Evolutionary conservation across 495 filamentous ascomycete species (phyloP).

Genomic region (Friedmanniomyces endolithicus): DNA sequence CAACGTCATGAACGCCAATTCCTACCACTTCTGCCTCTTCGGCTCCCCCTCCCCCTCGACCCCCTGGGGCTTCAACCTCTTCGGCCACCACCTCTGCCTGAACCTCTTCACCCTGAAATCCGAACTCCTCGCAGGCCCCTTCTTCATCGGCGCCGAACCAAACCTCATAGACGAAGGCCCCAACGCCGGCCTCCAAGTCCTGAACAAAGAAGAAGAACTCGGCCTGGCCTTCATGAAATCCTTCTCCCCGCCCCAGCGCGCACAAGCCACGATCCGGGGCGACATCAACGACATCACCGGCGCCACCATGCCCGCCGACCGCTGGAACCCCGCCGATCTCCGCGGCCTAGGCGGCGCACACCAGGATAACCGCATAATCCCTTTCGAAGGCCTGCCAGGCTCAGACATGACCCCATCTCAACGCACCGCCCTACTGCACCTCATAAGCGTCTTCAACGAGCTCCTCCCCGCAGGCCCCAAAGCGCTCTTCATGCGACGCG

Average conservation of each 20-base stretch:
- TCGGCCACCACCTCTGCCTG: slow-evolving; percentile 65
- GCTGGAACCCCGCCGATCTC: slow-evolving; percentile 18
- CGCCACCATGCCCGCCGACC: slow-evolving; percentile 12
- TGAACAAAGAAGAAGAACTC: slow-evolving; percentile 51
- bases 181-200: slow-evolving; percentile 46
- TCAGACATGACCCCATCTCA: slow-evolving; percentile 34
- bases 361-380: slow-evolving; percentile 62
- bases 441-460: slow-evolving; percentile 48
- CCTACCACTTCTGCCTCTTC: slow-evolving; percentile 63
- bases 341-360: slow-evolving; percentile 51
- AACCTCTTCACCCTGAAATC: slow-evolving; percentile 49
- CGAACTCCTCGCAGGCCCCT: slow-evolving; percentile 53
- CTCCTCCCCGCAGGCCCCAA: slow-evolving; percentile 48
- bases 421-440: slow-evolving; percentile 40
- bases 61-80: slow-evolving; percentile 64
- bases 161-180: slow-evolving; percentile 57
- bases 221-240: slow-evolving; percentile 57
- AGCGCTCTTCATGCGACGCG: slow-evolving; percentile 38
- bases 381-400: slow-evolving; percentile 54
- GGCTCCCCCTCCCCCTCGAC: slow-evolving; percentile 36
- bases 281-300: slow-evolving; percentile 28
- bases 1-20: slow-evolving; percentile 56
- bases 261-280: slow-evolving; percentile 57
- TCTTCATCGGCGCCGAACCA: slow-evolving; percentile 68
- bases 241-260: slow-evolving; percentile 35